Evolutionary conservation across 1,139 yeast genomes (phyloP), one percentile per base, ranked within the genome.

Genomic region (Geotrichum australiense): DNA sequence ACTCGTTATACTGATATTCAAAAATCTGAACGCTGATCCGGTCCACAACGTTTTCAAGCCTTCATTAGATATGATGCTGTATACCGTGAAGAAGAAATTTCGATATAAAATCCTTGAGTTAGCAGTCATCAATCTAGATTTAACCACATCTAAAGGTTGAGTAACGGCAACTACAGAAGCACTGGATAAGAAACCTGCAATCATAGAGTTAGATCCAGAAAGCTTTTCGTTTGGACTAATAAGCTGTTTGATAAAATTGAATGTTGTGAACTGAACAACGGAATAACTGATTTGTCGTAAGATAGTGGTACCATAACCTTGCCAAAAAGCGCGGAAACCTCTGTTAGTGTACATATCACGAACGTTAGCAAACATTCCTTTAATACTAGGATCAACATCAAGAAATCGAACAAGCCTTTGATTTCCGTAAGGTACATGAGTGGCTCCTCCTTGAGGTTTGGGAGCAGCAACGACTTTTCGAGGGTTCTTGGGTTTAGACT

Each of bases 111-210:
- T 62, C 47, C 74, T 69, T 10, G 80, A 80, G 57, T 73, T 70
- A 46, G 81, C 76, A 49, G 87, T 76, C 61, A 89, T 96, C 76
- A 87, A 77, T 57, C 95, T 76, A 1, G 96, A 78, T 63, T 91
- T 91, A 40, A 89, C 66, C 4, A 87, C 87, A 64, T 91, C 98
- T 16, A 91, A 66, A 0, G 98, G 98, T 62, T 89, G 97, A 0
- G 97, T 89, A 0, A 77, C 68, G 0, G 76, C 74, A 4, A 86
- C 84, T 20, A 86, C 94, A 78, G 84, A 38, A 66, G 63, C 25
- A 78, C 80, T 30, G 78, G 70, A 62, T 16, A 52, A 49, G 3
- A 56, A 52, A 1, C 71, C 71, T 63, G 56, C 70, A 66, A 19
- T 63, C 32, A 37, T 63, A 52, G 51, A 35, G 30, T 39, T 39